phyloP scores from a whole-genome alignment of 1,284 basidiomycete genomes.

The Afroboletus lepidellus region DNA sequence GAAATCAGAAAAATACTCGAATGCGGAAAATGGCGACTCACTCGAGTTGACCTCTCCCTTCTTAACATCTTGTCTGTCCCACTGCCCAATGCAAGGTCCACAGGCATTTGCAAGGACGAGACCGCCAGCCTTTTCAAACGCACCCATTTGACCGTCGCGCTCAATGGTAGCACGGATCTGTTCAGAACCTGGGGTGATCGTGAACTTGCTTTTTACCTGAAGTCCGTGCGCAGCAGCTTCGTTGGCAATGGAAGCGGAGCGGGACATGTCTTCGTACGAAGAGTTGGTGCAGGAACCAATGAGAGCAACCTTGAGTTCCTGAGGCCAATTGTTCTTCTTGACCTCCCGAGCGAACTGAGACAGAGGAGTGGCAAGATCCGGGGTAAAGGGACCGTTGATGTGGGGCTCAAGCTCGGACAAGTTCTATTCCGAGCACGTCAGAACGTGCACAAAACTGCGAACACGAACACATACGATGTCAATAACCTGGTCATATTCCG shows the following conservation, averaged over 20 bases:
- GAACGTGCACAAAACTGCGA: not conserved
- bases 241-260: conserved; percentile 90
- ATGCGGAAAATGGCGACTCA: conserved; percentile 36
- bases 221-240: conserved; percentile 89
- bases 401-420: conserved; percentile 96
- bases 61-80: conserved; percentile 95
- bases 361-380: conserved; percentile 93
- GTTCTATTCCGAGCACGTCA: conserved; percentile 52
- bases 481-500: conserved; percentile 94
- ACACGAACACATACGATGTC: conserved; percentile 71
- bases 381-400: conserved; percentile 99
- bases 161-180: conserved; percentile 97
- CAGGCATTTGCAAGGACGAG: conserved; percentile 97
- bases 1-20: conserved; percentile 8
- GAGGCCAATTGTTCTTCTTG: conserved; percentile 96
- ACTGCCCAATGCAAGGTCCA: conserved; percentile 98
- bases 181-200: conserved; percentile 97
- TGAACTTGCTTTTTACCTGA: conserved; percentile 91
- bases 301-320: conserved; percentile 94
- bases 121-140: conserved; percentile 87
- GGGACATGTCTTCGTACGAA: conserved; percentile 99
- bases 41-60: conserved; percentile 97
- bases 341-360: conserved; percentile 93
- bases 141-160: conserved; percentile 90
- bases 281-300: conserved; percentile 99